Evolutionary conservation across 768 basidiomycete species (phyloP), one percentile per base, ranked within the genome.

Genomic region (Hygrocybe coccinea): DNA sequence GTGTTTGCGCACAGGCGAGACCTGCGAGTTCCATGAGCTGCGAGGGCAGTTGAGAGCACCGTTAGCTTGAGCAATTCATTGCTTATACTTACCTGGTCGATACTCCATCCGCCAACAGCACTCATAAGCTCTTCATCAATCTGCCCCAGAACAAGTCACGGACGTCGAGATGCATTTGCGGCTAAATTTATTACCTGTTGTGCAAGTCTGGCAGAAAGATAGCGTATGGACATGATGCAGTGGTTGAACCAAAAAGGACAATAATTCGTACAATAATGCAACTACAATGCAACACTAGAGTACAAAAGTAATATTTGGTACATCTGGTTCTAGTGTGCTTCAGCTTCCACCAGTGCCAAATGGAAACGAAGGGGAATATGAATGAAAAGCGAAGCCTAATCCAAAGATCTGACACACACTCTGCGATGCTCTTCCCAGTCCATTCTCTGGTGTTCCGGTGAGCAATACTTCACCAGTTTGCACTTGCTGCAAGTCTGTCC

Each of bases 11-110:
- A 65, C 95, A 95, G 1, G 95, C 87, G 9, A 98, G 75, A 1
- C 97, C 97, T 29, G 95, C 95, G 11, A 98, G 80, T 65, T 98
- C 95, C 93, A 97, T 97, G 29, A 97, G 74, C 91, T 95, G 36
- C 29, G 29, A 45, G 17, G 41, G 37, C 49, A 36, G 33, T 5
- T 19, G 25, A 49, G 24, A 59, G 34, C 55, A 17, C 21, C 8
- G 24, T n/a, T 19, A 38, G 29, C 38, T 29, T 29, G 19, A 21
- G 22, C 15, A 17, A 2, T 43, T 17, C 9, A 10, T 11, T 21
- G 22, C 14, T 29, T 33, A 35, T 52, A 22, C 17, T 54, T 56
- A 86, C 92, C 79, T 95, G 95, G 64, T 98, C 95, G 41, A 98
- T 73, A 67, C 91, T 95, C 76, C 95, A 98, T 4, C 93, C 93